Percentiles rank a stretch among this genome's conserved stretches.
Conservation (phyloP, 345 rosid species). For the Corchorus olitorius region DNA sequence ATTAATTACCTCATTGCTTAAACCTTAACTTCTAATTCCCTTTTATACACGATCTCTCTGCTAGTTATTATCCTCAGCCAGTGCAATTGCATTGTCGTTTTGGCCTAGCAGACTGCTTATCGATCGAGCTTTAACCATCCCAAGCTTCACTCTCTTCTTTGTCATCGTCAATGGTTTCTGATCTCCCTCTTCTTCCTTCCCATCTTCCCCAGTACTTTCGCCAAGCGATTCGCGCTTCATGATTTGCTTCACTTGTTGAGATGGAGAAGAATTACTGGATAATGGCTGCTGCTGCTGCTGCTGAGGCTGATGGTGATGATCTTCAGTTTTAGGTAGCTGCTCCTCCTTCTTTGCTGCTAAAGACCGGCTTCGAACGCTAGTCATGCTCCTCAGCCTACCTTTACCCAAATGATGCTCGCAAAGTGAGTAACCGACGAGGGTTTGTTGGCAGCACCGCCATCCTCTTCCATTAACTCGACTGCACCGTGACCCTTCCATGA, state of each 20-base stretch:
- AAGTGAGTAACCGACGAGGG: slow-evolving; percentile 88
- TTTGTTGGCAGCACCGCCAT: slow-evolving; percentile 95
- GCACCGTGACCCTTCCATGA: slow-evolving; percentile 88
- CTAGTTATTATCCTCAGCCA: slow-evolving; percentile 10
- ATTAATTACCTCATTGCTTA: not conserved
- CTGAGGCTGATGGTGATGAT: no score
- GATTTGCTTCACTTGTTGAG: not conserved
- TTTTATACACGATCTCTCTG: not conserved
- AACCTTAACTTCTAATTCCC: not conserved
- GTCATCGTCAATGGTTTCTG: slow-evolving; percentile 28
- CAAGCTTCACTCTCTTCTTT: slow-evolving; percentile 80
- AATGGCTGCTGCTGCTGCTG: not conserved
- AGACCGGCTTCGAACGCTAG: slow-evolving; percentile 42
- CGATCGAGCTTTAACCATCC: slow-evolving; percentile 89
- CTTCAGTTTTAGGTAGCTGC: not conserved
- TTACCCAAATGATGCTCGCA: slow-evolving; percentile 98
- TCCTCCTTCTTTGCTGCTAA: slow-evolving; percentile 22
- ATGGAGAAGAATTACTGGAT: slow-evolving; percentile 2
- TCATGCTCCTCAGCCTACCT: slow-evolving; percentile 85
- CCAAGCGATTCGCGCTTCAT: not conserved
- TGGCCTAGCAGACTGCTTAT: slow-evolving; percentile 88
- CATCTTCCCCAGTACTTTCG: slow-evolving; percentile 9
- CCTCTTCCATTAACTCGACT: slow-evolving; percentile 97
- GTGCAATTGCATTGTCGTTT: slow-evolving; percentile 16
- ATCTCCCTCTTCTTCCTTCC: slow-evolving; percentile 19